phyloP scores from a whole-genome alignment of 2,329 filamentous ascomycete genomes.

The Talaromyces sp. region DNA sequence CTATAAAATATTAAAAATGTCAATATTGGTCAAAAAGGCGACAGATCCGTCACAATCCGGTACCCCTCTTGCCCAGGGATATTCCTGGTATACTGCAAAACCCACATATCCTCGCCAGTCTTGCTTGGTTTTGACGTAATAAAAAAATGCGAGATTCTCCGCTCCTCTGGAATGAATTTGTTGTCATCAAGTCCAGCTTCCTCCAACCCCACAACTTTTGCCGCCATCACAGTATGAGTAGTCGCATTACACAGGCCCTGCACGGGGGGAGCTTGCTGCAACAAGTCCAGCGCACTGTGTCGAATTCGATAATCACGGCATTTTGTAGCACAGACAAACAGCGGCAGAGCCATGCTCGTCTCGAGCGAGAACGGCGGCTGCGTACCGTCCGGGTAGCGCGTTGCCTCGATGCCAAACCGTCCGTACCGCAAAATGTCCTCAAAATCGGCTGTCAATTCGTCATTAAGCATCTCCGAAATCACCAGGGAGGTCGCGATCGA shows the following conservation, averaged over 20 bases:
- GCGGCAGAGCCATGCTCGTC: slow-evolving; percentile 20
- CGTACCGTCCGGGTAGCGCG: slow-evolving; percentile 16
- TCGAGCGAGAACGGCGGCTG: slow-evolving; percentile 29
- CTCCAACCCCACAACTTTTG: neutral
- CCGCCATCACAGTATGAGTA: neutral
- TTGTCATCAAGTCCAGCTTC: neutral
- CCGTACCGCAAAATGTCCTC: slow-evolving; percentile 11
- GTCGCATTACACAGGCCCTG: slow-evolving; percentile 16
- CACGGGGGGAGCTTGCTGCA: slow-evolving; percentile 18
- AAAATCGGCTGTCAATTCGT: slow-evolving; percentile 15
- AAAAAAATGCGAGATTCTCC: neutral
- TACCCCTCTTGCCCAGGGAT: neutral
- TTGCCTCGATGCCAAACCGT: slow-evolving; percentile 7
- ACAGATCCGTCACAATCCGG: neutral
- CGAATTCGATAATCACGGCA: slow-evolving; percentile 27
- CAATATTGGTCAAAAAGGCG: neutral
- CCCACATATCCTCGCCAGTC: neutral
- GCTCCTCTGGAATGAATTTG: neutral
- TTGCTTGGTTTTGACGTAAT: neutral
- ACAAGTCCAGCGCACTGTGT: slow-evolving; percentile 22
- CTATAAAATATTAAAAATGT: neutral
- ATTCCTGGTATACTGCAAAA: neutral
- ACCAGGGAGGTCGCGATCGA: slow-evolving; percentile 1
- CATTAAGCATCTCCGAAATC: slow-evolving; percentile 15
- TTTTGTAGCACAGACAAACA: slow-evolving; percentile 26